Base-by-base conservation (phyloP, 495 filamentous ascomycete species). In the Penicilliopsis zonata region DNA sequence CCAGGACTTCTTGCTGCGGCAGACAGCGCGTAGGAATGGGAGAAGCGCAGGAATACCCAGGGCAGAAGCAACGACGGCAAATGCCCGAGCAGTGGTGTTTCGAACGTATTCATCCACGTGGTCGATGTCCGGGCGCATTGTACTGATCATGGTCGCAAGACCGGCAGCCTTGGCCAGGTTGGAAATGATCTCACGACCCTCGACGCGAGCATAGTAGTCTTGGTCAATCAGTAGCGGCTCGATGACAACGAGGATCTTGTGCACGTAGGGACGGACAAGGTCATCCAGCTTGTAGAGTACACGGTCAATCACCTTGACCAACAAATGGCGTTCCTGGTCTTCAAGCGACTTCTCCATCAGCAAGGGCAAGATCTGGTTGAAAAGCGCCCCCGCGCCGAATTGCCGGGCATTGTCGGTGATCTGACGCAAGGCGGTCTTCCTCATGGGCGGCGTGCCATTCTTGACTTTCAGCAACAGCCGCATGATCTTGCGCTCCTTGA, bases 401-500 rank as follows among this genome's bases (percentile, higher is more conserved):
- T 94, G 85, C 13, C 88, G 78, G 22, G 92, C 92, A 54, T 95
- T 96, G 50, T 99, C 92, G 16, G 92, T 99, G 31, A 99, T 74
- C 49, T 96, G 92, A 55, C 92, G 80, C 38, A 99, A 72, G n/a
- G 92, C 92, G 26, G 92, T 96, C 69, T 99, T 99, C 59, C 92
- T 70, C 92, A 96, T 96, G 2, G 92, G 87, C 29, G 92, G 92
- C 18, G 92, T 96, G 37, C 92, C 92, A 53, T 99, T 99, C 73
- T 99, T 99, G 63, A 99, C 88, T 60, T 96, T 99, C 33, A 99
- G 65, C 23, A 99, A 65, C 28, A 99, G 68, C 32, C 92, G 67
- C 88, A 96, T 95, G 50, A 99, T 99, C 59, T 99, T 99, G 27
- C 92, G 70, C 59, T 99, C 87, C 53, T 95, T 96, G 37, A 99